Conservation (phyloP, 352 stramenopile species). For the Aphanomyces stellatus region DNA sequence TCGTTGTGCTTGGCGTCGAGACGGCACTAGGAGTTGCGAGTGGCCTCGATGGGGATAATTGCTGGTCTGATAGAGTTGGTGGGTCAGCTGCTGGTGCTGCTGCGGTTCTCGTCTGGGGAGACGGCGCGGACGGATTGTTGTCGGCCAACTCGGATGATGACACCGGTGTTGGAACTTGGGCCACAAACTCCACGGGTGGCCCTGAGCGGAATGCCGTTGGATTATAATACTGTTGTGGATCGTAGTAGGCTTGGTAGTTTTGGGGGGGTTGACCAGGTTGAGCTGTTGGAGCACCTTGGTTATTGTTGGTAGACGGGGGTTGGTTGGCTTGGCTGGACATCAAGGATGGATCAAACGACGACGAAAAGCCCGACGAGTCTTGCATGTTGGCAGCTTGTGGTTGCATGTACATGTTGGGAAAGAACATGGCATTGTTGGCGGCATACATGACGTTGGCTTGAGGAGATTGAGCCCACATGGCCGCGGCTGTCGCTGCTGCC, state of each 20-base stretch:
- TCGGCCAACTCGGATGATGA: no score
- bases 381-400: not conserved
- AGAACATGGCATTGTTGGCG: not conserved
- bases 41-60: no score
- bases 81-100: not conserved
- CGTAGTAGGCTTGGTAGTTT: constrained; percentile 5
- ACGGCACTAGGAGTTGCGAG: no score
- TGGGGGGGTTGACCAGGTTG: no score
- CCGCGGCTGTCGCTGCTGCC: not conserved
- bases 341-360: not conserved
- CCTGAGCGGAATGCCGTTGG: constrained; percentile 12
- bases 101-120: not conserved
- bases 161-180: not conserved
- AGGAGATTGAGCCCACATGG: not conserved
- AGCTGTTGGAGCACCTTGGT: not conserved
- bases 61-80: not conserved
- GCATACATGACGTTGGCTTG: not conserved
- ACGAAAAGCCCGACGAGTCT: not conserved
- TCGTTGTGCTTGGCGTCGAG: no score
- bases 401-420: constrained; percentile 16
- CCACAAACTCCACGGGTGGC: constrained; percentile 8
- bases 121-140: no score
- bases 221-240: constrained; percentile 12
- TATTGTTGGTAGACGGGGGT: not conserved
- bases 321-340: not conserved